Evolutionary conservation across 352 stramenopile genomes (phyloP).

Genomic region (Globisporangium yorkense): DNA sequence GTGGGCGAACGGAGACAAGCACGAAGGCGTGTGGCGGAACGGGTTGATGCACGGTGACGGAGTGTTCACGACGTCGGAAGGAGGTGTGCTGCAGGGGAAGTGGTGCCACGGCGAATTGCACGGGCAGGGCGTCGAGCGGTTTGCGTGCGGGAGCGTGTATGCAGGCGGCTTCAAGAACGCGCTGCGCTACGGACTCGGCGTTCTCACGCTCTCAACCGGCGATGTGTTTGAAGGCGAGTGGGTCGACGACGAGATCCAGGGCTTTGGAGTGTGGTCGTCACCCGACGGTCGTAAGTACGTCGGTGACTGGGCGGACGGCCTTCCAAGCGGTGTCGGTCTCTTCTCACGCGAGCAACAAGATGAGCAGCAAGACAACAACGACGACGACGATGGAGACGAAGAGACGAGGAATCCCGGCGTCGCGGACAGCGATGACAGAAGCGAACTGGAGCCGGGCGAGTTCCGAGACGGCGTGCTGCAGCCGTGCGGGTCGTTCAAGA

Average conservation of each 20-base stretch:
- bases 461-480: constrained; percentile 43
- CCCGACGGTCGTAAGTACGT: constrained; percentile 39
- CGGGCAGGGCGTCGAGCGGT: constrained; percentile 40
- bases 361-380: constrained; percentile 18
- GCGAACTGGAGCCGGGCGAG: constrained; percentile 23
- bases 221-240: constrained; percentile 72
- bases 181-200: constrained; percentile 44
- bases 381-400: not conserved
- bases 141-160: constrained; percentile 55
- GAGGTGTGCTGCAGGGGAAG: constrained; percentile 33
- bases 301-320: constrained; percentile 48
- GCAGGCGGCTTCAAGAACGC: constrained; percentile 41
- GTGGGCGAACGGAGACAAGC: constrained; percentile 62
- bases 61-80: constrained; percentile 29
- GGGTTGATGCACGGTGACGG: constrained; percentile 67
- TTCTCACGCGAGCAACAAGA: constrained; percentile 30
- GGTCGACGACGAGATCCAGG: constrained; percentile 36
- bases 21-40: constrained; percentile 52
- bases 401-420: not conserved
- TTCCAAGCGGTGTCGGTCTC: constrained; percentile 45
- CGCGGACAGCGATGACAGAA: not conserved
- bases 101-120: constrained; percentile 43
- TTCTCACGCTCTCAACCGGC: constrained; percentile 45
- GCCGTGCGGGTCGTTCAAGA: constrained; percentile 36
- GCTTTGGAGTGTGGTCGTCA: constrained; percentile 60